Conservation (phyloP, 331 rosid species). For the Quercus tomentella region DNA sequence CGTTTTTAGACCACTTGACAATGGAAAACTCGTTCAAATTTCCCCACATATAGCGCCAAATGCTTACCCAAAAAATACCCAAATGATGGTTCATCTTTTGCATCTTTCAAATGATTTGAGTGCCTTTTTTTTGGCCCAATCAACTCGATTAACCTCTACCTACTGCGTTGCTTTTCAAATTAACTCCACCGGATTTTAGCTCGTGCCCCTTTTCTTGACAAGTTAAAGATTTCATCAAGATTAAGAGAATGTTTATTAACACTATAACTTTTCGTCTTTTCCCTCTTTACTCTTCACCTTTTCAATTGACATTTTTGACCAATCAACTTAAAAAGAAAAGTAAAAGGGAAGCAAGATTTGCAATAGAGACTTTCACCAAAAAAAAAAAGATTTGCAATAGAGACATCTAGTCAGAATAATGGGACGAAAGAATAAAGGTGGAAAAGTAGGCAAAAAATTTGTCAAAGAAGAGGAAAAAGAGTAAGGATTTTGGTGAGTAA, state of each 20-base stretch:
- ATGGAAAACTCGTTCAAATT: background rate
- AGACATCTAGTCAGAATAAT: background rate
- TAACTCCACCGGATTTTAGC: background rate
- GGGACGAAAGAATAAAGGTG: background rate
- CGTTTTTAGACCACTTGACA: background rate
- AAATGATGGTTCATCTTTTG: background rate
- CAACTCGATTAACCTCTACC: background rate
- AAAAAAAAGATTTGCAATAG: background rate
- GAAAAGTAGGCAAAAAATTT: background rate
- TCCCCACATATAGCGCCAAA: background rate
- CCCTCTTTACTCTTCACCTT: background rate
- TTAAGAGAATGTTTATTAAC: background rate
- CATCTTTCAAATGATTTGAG: background rate
- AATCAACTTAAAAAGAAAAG: background rate
- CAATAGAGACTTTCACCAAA: background rate
- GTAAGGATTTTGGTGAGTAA: background rate
- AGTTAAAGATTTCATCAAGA: background rate
- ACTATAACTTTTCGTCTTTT: background rate
- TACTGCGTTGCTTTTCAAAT: background rate
- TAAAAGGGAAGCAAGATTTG: background rate
- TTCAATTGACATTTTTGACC: background rate
- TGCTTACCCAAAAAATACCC: background rate
- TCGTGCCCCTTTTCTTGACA: background rate
- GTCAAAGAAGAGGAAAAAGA: constrained; percentile 11
- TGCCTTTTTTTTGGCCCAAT: background rate